Evolutionary conservation across 305 asterid genomes (phyloP), one percentile per base, ranked within the genome.

Genomic region (Rubia tinctorum): DNA sequence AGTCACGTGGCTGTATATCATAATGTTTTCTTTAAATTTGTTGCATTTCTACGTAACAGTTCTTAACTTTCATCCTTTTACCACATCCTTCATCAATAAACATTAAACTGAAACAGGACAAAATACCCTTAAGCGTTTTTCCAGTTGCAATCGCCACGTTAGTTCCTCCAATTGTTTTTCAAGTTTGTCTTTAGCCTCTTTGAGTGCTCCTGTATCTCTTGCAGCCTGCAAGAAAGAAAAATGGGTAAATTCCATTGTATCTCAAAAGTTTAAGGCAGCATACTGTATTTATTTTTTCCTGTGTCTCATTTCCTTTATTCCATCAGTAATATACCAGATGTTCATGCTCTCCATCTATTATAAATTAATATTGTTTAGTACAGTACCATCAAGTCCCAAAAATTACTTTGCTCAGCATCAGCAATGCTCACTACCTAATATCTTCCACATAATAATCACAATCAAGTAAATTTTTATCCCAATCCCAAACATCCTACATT

Each of bases 101-200:
- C 14, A 58, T 55, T 45, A 66, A 39, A 75, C 65, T 75, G 78
- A 69, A 74, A 73, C 27, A 70, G 44, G 73, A 83, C 12, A 55
- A 76, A 71, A 83, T 81, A 95, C 98, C 89, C 97, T 89, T 76
- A 93, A 72, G 76, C 99, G 98, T 76, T 92, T 95, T 85, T 92
- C 99, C 74, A 95, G 94, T 76, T 95, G 98, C 84, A 95, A 82
- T 71, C 98, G 96, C 98, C 97, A 92, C 6, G 96, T 92, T 67
- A 92, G 95, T 65, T 95, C 99, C 89, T 95, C 99, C 73, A 92
- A 82, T 79, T 92, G 96, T 80, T 92, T 95, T 75, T 92, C 98
- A 74, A 95, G 97, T 90, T 95, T 95, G 83, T 95, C 97, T 87
- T 95, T 95, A 68, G 99, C 99, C 88, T 95, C 98, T 89, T 90